Conservation (phyloP, 2,329 filamentous ascomycete genomes). For the Dactylellina cionopaga region DNA sequence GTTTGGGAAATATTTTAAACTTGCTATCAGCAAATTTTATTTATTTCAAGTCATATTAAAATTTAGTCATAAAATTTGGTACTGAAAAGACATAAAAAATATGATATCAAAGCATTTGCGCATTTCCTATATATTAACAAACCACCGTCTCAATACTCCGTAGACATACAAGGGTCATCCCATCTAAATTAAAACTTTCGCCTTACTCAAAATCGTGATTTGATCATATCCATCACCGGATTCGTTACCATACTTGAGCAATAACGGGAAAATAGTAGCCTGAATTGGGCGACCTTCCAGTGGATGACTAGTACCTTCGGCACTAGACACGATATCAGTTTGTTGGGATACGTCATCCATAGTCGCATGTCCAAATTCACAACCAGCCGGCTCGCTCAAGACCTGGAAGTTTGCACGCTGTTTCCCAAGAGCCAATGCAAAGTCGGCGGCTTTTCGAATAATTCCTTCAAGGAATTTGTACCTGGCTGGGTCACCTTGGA, state of each 20-base stretch:
- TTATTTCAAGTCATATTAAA: slow-evolving; percentile 16
- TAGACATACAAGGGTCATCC: background rate
- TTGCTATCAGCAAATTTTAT: background rate
- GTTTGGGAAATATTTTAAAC: background rate
- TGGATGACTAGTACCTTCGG: slow-evolving; percentile 43
- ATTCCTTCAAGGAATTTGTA: slow-evolving; percentile 49
- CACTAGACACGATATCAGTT: slow-evolving; percentile 20
- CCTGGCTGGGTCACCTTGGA: slow-evolving; percentile 40
- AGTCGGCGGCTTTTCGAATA: slow-evolving; percentile 33
- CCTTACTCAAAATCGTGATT: slow-evolving; percentile 51
- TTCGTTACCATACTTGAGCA: slow-evolving; percentile 47
- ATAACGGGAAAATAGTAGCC: slow-evolving; percentile 39
- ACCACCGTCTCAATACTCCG: background rate
- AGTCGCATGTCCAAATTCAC: slow-evolving; percentile 39
- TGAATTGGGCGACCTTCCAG: slow-evolving; percentile 45
- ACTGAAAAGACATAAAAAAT: slow-evolving; percentile 22
- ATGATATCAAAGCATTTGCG: slow-evolving; percentile 8
- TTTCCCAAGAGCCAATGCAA: slow-evolving; percentile 39
- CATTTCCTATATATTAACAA: slow-evolving; percentile 2
- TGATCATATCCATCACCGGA: slow-evolving; percentile 44
- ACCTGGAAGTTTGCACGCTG: slow-evolving; percentile 49
- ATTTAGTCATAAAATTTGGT: slow-evolving; percentile 23
- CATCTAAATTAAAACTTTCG: slow-evolving; percentile 42
- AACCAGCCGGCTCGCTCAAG: slow-evolving; percentile 42
- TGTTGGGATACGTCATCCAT: slow-evolving; percentile 50